phyloP scores from a whole-genome alignment of 306 rosid genomes.

The Dicorynia guianensis region DNA sequence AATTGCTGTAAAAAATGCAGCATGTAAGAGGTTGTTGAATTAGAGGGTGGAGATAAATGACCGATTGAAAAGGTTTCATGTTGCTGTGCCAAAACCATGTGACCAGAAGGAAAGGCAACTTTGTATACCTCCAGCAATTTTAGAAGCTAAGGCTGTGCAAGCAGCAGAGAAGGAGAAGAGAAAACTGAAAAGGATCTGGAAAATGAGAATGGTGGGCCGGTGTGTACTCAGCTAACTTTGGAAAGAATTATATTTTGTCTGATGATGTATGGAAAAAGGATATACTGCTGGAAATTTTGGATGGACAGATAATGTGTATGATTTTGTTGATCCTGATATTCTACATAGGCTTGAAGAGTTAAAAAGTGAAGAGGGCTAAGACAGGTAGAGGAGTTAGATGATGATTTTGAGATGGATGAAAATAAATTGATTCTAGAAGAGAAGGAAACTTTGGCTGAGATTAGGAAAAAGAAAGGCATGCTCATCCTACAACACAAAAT shows the following conservation, averaged over 20 bases:
- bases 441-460: constrained; percentile 64
- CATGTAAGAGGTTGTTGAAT: constrained; percentile 78
- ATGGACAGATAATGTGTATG: constrained; percentile 91
- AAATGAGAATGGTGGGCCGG: constrained; percentile 96
- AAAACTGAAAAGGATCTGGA: constrained; percentile 81
- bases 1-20: constrained; percentile 83
- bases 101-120: constrained; percentile 81
- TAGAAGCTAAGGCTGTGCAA: constrained; percentile 72
- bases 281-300: constrained; percentile 80
- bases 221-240: constrained; percentile 80
- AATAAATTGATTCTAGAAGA: constrained; percentile 69
- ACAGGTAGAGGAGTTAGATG: constrained; percentile 59
- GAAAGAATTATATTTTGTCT: constrained; percentile 75
- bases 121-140: constrained; percentile 77
- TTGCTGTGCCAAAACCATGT: constrained; percentile 80
- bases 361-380: constrained; percentile 81
- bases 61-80: constrained; percentile 82
- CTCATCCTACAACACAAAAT: constrained; percentile 79
- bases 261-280: constrained; percentile 93
- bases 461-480: constrained; percentile 72
- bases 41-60: constrained; percentile 81
- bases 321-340: constrained; percentile 84
- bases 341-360: constrained; percentile 77
- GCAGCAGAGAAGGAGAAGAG: constrained; percentile 68
- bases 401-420: constrained; percentile 77